Conservation (phyloP, 768 basidiomycete genomes). For the Boletales sp. region DNA sequence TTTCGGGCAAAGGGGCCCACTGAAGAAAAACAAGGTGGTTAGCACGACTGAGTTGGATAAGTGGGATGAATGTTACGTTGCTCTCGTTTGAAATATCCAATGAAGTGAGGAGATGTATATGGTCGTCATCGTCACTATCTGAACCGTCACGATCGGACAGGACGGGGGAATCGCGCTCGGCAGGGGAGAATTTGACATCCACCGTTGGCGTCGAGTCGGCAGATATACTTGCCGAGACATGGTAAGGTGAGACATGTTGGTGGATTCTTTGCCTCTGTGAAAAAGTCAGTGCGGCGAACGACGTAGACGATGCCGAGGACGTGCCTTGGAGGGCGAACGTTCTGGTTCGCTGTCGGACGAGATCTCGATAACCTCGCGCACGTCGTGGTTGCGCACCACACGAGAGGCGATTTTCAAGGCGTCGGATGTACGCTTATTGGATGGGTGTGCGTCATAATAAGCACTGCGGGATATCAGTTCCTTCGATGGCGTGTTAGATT, state of each 20-base stretch:
- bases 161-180: constrained; percentile 4
- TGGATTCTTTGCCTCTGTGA: constrained; percentile 22
- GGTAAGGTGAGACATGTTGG: neutral
- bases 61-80: constrained; percentile 17
- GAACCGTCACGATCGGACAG: neutral
- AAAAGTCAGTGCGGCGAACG: neutral
- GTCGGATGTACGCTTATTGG: constrained; percentile 20
- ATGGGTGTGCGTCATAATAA: constrained; percentile 5
- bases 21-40: constrained; percentile 1
- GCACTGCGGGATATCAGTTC: constrained; percentile 20
- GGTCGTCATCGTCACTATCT: constrained; percentile 22
- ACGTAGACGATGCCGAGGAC: neutral
- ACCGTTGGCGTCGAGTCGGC: neutral
- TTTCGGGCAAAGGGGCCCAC: constrained; percentile 25
- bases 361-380: constrained; percentile 22
- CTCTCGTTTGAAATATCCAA: constrained; percentile 29
- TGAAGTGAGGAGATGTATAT: constrained; percentile 19
- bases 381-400: constrained; percentile 12
- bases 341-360: constrained; percentile 31
- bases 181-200: constrained; percentile 1
- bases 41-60: no score
- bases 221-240: neutral
- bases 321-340: constrained; percentile 17
- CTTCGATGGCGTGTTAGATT: constrained; percentile 17
- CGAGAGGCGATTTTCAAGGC: constrained; percentile 15